Evolutionary conservation across 495 filamentous ascomycete species (phyloP), one percentile per base, ranked within the genome.

Genomic region (Polyplosphaeria fusca): DNA sequence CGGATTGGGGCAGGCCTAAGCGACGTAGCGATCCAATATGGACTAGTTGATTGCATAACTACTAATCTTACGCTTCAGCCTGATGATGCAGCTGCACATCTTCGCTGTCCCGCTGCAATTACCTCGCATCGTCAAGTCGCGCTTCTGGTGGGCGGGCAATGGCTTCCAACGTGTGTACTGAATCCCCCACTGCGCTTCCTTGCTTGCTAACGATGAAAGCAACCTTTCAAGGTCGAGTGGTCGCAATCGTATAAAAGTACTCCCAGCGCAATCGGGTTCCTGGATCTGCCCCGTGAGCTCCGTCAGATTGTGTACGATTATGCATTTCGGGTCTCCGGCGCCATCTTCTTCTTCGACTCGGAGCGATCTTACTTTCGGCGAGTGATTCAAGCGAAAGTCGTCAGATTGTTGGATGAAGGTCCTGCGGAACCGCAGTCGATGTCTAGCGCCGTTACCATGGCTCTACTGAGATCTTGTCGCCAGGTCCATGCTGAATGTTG

Each of bases 401-500:
- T 59, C 14, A 35, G 38, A 16, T 12, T 52, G 7, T 52, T 52
- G 26, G 28, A 26, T 27, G 28, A 38, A 38, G 55, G 55, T 18
- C 55, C 55, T 4, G 16, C 22, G 1, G 47, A 52, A 40, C 55
- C 55, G 2, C 39, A 23, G 16, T 19, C 38, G 1, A 30, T 52
- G 12, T 39, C 11, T 4, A 25, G 28, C 9, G 27, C 12, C 5
- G 40, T 64, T n/a, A 25, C 42, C 28, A 28, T 26, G 12, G 22
- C 43, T 11, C 41, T 72, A 9, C 46, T 72, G 0, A 47, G 30
- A 23, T 63, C 64, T 13, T 70, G 59, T 45, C 56, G 58, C 5
- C 68, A 67, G 35, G 30, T 64, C 30, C 27, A 67, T 41, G 18
- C 49, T 9, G 69, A 72, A 60, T 55, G 48, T 13, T 59, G 55